Conservation (phyloP, 441 rosid species). For the Syzygium syzygioides region DNA sequence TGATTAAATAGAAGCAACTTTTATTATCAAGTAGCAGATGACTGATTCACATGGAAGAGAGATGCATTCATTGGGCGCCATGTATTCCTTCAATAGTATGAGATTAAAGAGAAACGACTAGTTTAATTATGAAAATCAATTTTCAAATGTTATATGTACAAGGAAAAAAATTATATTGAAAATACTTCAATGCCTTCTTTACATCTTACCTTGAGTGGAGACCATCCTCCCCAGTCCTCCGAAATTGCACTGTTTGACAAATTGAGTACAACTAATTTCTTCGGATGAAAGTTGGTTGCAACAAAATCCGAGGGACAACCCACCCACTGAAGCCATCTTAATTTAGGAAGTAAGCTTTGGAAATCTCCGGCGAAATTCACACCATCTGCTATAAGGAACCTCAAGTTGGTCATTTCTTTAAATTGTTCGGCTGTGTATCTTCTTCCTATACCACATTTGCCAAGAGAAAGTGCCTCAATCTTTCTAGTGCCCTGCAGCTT, state of each 20-base stretch:
- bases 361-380: not conserved
- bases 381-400: not conserved
- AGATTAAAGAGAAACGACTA: not conserved
- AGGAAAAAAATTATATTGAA: not conserved
- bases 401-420: not conserved
- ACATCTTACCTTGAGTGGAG: not conserved
- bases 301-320: rapidly evolving
- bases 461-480: no score
- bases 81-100: not conserved
- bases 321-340: not conserved
- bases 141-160: not conserved
- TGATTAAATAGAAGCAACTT: no score
- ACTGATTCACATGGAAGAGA: no score
- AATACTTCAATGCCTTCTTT: not conserved
- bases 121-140: not conserved
- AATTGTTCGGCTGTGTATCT: no score
- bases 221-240: not conserved
- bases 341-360: not conserved
- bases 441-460: no score
- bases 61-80: no score
- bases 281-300: not conserved
- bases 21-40: no score
- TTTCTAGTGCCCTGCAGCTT: no score
- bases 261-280: not conserved
- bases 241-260: no score